Evolutionary conservation across 1,284 basidiomycete genomes (phyloP).

Genomic region (Microbotryomycetes sp.): DNA sequence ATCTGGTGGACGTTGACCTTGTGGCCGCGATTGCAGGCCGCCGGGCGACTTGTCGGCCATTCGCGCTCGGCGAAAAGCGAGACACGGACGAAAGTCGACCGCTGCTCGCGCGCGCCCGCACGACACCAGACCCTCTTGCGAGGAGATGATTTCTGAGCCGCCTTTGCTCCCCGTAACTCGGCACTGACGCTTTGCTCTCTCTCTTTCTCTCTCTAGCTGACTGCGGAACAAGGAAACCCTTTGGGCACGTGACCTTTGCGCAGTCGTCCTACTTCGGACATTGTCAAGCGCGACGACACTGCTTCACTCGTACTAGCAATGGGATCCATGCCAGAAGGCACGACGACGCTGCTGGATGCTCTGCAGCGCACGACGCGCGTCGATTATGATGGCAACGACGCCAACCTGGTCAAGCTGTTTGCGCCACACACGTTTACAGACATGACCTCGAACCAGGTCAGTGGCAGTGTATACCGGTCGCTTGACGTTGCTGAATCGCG

Average conservation of each 20-base stretch:
- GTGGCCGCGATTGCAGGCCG: neutral
- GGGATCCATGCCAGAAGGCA: neutral
- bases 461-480: neutral
- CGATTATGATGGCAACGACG: slow-evolving; percentile 4
- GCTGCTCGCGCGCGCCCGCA: too few species aligned
- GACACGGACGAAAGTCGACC: neutral
- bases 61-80: neutral
- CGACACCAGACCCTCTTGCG: too few species aligned
- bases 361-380: neutral
- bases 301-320: too few species aligned
- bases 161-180: too few species aligned
- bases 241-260: too few species aligned
- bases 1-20: neutral
- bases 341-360: neutral
- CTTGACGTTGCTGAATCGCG: slow-evolving; percentile 14
- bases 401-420: neutral
- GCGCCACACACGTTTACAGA: slow-evolving; percentile 20
- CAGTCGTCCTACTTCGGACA: too few species aligned
- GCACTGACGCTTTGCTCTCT: too few species aligned
- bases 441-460: slow-evolving; percentile 31
- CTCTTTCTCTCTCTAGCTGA: neutral
- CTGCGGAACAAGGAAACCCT: too few species aligned
- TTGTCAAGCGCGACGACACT: too few species aligned
- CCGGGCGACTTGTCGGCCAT: neutral
- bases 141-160: too few species aligned